Base-by-base conservation (phyloP, 345 rosid genomes). In the Crucihimalaya himalaica region DNA sequence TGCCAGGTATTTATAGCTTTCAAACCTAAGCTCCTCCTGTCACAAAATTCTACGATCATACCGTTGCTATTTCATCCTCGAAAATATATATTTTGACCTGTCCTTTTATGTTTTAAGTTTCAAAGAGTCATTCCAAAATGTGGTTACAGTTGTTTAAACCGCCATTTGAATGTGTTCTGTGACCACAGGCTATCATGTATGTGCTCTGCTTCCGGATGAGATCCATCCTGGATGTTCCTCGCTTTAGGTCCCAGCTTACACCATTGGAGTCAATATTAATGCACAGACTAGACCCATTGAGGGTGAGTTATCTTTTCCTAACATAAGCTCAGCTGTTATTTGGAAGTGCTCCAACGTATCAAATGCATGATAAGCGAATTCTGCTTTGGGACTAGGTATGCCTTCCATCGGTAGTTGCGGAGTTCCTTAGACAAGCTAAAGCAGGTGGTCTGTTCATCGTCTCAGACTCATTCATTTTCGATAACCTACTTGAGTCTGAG, bases 141-240 rank as follows among this genome's bases (percentile, higher is more conserved):
- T 25, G 10, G 51, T 62, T 31, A 27, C 73, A 42, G 6, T 42
- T 27, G 21, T 19, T 42, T 29, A 63, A 63, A 20, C 31, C 40
- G 8, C 3, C 10, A 9, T 28, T 66, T 58, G 61, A 53, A 35
- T 20, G 7, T 66, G 43, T 23, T 55, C 35, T 80, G 14, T 76
- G 59, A 66, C 13, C 54, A 16, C 86, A 94, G 98, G 98, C 96
- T 37, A 84, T 94, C 52, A 81, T 91, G 92, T 88, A 94, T 25
- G 86, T 88, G 53, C 88, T 94, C 34, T 94, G 97, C 85, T 94
- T 94, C 69, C 88, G 92, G 5, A 86, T 89, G 98, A 85, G 85
- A 71, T 80, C 89, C 34, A 83, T 94, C 52, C 65, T 86, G 77
- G 86, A 84, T 71, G 82, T 85, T 71, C 91, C 93, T 15, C 76